Evolutionary conservation across 2,329 filamentous ascomycete species (phyloP), one percentile per base, ranked within the genome.

Genomic region (Paecilomyces dactylethromorphus): DNA sequence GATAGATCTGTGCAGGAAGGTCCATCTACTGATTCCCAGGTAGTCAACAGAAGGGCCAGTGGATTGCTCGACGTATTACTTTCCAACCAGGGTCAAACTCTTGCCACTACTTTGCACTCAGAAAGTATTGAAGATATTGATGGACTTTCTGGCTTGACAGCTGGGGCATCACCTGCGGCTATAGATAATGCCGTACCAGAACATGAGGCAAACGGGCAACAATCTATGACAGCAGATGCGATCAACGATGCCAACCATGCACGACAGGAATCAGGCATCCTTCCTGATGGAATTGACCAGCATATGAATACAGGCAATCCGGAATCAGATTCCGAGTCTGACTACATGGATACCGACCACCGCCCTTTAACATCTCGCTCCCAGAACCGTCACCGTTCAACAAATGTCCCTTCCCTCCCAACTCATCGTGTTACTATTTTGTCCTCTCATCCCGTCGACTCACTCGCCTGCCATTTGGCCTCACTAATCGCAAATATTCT

Each of bases 391-490:
- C 62, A 60, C 32, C 64, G 53, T 60, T 45, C 55, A 57, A 52
- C n/a, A 58, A 26, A 50, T 18, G 61, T 53, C 49, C 55, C 58
- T 15, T 56, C 59, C 15, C 54, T 64, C 31, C 60, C 63, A 10
- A 64, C 71, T 22, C 75, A 76, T 62, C 70, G 75, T 53, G 71
- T 78, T 15, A 78, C 75, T 3, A 72, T 77, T 15, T 73, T 78
- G 26, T 78, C 75, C 3, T 72, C 71, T 8, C 72, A 75, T 33
- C 74, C 75, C 4, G 71, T 74, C 11, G 75, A 78, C 62, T 73
- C 75, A 7, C 68, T 78, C 26, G 71, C 76, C 21, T 76, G 73
- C 4, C 74, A 78, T 54, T 64, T 78, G 24, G 71, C 76, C 7
- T 68, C 71, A 5, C 61, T 76, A 35, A 63, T 75, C 39, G 75